These are phyloP conservation scores for Leonotis leonurus DNA, from an alignment of 257 asterid species.

Conservation along the genomic window DNA sequence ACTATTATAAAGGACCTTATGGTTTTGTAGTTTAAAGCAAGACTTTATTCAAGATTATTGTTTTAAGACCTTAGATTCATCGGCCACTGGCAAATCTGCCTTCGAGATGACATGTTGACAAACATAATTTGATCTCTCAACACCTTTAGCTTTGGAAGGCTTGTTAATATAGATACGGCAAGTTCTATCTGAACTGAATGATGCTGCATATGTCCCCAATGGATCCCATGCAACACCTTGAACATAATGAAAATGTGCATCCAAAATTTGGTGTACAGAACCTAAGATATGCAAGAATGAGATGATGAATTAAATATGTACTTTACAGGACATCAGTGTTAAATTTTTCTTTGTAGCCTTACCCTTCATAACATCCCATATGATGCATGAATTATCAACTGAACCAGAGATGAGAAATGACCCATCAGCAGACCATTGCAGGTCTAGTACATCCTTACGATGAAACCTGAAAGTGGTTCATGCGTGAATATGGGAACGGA, in stretches of 20 bases:
- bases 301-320: not conserved
- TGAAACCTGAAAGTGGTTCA: slow-evolving; percentile 59
- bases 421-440: slow-evolving; percentile 88
- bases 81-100: slow-evolving; percentile 51
- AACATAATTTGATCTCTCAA: slow-evolving; percentile 58
- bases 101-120: slow-evolving; percentile 80
- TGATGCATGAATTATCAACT: slow-evolving; percentile 93
- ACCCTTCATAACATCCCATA: slow-evolving; percentile 94
- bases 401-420: slow-evolving; percentile 84
- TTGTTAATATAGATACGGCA: slow-evolving; percentile 72
- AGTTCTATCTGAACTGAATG: slow-evolving; percentile 95
- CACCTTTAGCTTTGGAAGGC: slow-evolving; percentile 76
- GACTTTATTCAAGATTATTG: not conserved
- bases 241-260: slow-evolving; percentile 88
- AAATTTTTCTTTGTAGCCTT: not conserved
- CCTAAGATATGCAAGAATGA: slow-evolving; percentile 36
- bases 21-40: not conserved
- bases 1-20: slow-evolving; percentile 2
- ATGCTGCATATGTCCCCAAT: slow-evolving; percentile 70
- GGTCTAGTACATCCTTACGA: slow-evolving; percentile 90
- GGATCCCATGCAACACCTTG: slow-evolving; percentile 99
- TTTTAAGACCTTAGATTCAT: slow-evolving; percentile 75
- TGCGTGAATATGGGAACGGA: slow-evolving; percentile 4
- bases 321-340: not conserved
- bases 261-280: slow-evolving; percentile 78